Conservation (phyloP, 306 rosid genomes). For the Rosa multiflora region DNA sequence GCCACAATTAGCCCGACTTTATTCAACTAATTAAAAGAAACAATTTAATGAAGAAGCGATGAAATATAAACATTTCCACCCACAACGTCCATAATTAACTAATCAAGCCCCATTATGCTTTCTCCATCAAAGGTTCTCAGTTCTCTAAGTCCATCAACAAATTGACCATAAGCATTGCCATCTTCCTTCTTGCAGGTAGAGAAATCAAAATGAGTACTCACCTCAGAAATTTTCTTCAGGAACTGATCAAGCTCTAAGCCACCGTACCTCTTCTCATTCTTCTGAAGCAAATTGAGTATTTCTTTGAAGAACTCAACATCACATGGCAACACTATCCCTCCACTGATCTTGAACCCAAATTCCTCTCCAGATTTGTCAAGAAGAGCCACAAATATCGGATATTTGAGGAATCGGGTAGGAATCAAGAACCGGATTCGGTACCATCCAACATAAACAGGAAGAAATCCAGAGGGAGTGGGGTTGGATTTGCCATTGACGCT, state of each 20-base stretch:
- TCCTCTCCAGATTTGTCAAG: conserved; percentile 10
- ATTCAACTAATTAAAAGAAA: background rate
- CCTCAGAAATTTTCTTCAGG: conserved; percentile 20
- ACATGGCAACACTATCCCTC: conserved; percentile 21
- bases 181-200: conserved; percentile 3
- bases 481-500: background rate
- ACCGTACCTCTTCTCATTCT: conserved; percentile 18
- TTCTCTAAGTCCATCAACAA: background rate
- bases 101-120: background rate
- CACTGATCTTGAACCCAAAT: conserved; percentile 18
- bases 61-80: background rate
- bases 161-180: background rate
- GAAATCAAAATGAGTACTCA: conserved; percentile 13
- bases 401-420: conserved; percentile 16
- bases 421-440: conserved; percentile 12
- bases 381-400: conserved; percentile 12
- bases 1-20: background rate
- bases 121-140: conserved; percentile 14
- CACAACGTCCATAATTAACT: background rate
- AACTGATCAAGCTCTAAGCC: conserved; percentile 1
- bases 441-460: conserved; percentile 21
- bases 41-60: background rate
- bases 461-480: conserved; percentile 12
- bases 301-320: conserved; percentile 21
- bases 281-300: background rate